These are phyloP conservation scores for Conoideocrella luteorostrata DNA, from an alignment of 2,329 filamentous ascomycete species.

Conservation along the genomic window DNA sequence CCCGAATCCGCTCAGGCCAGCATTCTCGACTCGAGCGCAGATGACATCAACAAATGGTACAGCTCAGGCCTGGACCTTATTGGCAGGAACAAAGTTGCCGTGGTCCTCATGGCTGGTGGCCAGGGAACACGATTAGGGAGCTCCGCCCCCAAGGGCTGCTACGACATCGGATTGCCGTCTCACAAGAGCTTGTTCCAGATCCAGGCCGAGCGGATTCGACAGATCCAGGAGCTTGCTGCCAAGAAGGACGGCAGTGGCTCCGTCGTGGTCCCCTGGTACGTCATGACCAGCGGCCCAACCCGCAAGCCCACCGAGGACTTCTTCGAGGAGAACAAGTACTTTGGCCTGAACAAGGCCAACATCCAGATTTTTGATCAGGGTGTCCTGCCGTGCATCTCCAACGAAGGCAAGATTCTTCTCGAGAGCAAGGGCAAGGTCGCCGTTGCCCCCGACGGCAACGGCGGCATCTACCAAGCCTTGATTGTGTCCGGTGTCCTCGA, in stretches of 20 bases:
- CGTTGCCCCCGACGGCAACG: conserved; percentile 94
- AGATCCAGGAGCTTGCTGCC: conserved; percentile 73
- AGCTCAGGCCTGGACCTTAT: conserved; percentile 74
- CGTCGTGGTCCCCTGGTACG: conserved; percentile 87
- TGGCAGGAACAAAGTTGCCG: conserved; percentile 67
- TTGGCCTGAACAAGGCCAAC: conserved; percentile 79
- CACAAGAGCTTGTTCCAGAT: conserved; percentile 96
- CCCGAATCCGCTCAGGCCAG: conserved; percentile 82
- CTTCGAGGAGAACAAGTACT: conserved; percentile 85
- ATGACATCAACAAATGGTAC: conserved; percentile 81
- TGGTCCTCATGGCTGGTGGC: conserved; percentile 94
- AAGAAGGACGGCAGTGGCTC: conserved; percentile 52
- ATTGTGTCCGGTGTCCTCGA: conserved; percentile 71
- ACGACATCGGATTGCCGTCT: conserved; percentile 88
- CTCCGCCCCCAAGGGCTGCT: conserved; percentile 95
- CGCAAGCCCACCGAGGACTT: conserved; percentile 87
- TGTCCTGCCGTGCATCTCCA: conserved; percentile 91
- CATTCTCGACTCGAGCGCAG: conserved; percentile 77
- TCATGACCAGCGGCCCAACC: conserved; percentile 98
- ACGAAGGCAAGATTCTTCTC: conserved; percentile 93
- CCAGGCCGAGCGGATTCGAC: conserved; percentile 88
- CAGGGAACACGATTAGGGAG: conserved; percentile 93
- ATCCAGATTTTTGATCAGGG: conserved; percentile 95
- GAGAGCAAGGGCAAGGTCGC: conserved; percentile 87
- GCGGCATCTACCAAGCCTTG: conserved; percentile 90